Conservation (phyloP, 805 yeast species). For the Myxozyma sirexii region DNA sequence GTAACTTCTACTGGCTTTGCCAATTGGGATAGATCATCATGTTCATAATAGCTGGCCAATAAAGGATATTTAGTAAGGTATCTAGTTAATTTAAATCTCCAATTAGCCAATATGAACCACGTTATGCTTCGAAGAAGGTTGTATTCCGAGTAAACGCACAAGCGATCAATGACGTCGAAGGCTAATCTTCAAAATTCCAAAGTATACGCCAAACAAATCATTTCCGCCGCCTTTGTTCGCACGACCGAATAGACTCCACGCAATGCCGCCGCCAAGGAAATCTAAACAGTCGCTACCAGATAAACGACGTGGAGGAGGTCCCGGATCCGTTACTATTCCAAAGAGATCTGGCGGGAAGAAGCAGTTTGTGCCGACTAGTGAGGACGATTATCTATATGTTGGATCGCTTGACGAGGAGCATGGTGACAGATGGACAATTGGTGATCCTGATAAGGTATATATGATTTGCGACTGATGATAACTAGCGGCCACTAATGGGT, state of each 20-base stretch:
- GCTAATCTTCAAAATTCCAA: too few relatives aligned
- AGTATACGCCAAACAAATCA: too few relatives aligned
- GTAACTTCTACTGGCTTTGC: too few relatives aligned
- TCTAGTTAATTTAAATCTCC: too few relatives aligned
- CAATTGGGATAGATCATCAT: too few relatives aligned
- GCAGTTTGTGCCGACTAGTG: constrained; percentile 21
- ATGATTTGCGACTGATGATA: not conserved
- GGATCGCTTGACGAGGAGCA: constrained; percentile 35
- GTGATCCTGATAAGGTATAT: constrained; percentile 31
- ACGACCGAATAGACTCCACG: not conserved
- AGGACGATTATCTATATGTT: constrained; percentile 29
- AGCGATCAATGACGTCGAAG: too few relatives aligned
- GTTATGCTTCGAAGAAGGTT: too few relatives aligned
- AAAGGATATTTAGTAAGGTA: too few relatives aligned
- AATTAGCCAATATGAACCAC: too few relatives aligned
- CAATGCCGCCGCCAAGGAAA: constrained; percentile 21
- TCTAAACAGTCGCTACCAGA: constrained; percentile 4
- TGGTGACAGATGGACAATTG: constrained; percentile 31
- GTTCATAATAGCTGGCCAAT: too few relatives aligned
- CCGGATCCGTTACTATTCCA: not conserved
- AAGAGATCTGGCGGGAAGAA: constrained; percentile 3
- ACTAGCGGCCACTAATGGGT: not conserved
- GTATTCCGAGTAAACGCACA: too few relatives aligned
- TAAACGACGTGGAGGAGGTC: constrained; percentile 1
- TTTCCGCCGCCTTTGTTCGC: too few relatives aligned